Conservation (phyloP, 2,329 filamentous ascomycete species). For the Aspergillus sp. region DNA sequence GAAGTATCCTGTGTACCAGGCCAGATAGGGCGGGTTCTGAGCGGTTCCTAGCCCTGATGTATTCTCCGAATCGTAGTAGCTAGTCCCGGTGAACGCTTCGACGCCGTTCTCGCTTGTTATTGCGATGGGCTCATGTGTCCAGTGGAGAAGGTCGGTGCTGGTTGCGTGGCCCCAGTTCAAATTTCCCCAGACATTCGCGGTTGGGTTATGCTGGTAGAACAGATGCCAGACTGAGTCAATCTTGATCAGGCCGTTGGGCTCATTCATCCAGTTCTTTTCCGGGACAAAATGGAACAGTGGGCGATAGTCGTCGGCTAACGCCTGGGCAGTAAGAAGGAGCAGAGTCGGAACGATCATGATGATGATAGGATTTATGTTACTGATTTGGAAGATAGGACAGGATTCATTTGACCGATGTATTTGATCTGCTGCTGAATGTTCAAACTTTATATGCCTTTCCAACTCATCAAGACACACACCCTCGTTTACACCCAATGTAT, state of each 20-base stretch:
- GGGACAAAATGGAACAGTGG: conserved; percentile 18
- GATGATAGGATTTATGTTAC: too few relatives aligned
- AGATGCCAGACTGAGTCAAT: conserved; percentile 13
- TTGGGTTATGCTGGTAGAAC: conserved; percentile 27
- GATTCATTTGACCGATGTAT: too few relatives aligned
- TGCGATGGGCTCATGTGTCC: conserved; percentile 59
- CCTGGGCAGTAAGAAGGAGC: not conserved
- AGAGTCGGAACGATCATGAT: too few relatives aligned
- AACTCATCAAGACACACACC: too few relatives aligned
- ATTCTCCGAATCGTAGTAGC: not conserved
- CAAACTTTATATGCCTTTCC: too few relatives aligned
- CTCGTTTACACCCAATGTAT: too few relatives aligned
- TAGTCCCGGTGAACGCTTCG: not conserved
- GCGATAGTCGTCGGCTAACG: conserved; percentile 8
- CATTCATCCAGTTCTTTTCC: conserved; percentile 22
- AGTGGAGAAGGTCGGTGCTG: conserved; percentile 50
- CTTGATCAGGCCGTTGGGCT: conserved; percentile 23
- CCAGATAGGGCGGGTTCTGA: conserved; percentile 3
- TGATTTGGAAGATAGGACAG: too few relatives aligned
- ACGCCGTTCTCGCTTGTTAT: conserved; percentile 44
- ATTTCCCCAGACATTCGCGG: conserved; percentile 20
- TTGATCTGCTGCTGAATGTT: too few relatives aligned
- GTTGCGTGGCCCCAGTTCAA: conserved; percentile 29
- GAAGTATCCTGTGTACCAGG: conserved; percentile 8
- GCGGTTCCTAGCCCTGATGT: not conserved